Percentiles rank a stretch among this genome's conserved stretches.
phyloP scores from a whole-genome alignment of 1,139 yeast genomes.

The Suzukiozyma palmioleophila region DNA sequence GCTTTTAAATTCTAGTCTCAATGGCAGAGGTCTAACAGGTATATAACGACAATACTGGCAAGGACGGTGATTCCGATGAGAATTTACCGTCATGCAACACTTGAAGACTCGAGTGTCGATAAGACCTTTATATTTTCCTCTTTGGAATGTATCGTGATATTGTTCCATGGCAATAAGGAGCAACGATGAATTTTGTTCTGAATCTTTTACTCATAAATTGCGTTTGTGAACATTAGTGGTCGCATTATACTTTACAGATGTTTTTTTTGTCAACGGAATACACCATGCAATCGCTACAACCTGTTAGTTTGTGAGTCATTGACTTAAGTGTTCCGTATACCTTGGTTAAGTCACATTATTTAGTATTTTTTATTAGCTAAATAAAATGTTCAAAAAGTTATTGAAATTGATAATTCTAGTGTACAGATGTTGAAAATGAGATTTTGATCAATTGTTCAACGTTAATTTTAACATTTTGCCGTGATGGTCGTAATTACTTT shows the following conservation, averaged over 20 bases:
- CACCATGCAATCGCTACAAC: too few relatives aligned
- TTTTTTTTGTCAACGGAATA: too few relatives aligned
- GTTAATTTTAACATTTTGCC: too few relatives aligned
- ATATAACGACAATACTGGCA: constrained; percentile 21
- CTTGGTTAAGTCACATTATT: neutral
- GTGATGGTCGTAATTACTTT: too few relatives aligned
- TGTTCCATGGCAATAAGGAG: neutral
- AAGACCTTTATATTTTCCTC: constrained; percentile 16
- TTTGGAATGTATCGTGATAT: neutral
- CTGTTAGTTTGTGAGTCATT: too few relatives aligned
- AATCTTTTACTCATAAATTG: too few relatives aligned
- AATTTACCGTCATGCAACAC: constrained; percentile 10
- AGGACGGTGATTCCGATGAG: constrained; percentile 3
- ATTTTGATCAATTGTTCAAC: too few relatives aligned
- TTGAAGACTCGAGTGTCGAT: constrained; percentile 15
- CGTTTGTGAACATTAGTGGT: too few relatives aligned
- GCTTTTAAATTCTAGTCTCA: constrained; percentile 8
- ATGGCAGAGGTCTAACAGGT: constrained; percentile 22
- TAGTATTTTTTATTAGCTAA: neutral
- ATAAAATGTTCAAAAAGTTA: neutral
- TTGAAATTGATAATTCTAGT: neutral
- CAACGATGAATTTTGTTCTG: neutral
- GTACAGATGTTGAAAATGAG: neutral
- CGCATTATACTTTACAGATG: too few relatives aligned
- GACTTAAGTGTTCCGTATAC: too few relatives aligned